These are phyloP conservation scores for Solanum hybrid DNA, from an alignment of 305 asterid species.

Conservation along the genomic window DNA sequence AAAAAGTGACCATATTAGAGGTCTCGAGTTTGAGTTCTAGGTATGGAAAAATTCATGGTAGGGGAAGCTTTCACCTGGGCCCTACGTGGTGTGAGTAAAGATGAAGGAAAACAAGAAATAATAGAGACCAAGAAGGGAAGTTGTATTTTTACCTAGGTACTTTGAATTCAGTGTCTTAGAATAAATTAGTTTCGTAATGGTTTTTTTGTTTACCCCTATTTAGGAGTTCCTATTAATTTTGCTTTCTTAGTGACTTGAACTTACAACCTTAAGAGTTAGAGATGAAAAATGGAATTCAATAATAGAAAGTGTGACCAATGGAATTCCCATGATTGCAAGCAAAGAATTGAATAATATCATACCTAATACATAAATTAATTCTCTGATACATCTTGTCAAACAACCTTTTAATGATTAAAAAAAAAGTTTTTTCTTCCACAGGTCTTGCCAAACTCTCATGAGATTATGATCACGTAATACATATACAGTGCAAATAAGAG, in stretches of 20 bases:
- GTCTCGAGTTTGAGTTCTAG: neutral
- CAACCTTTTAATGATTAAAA: neutral
- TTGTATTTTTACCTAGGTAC: neutral
- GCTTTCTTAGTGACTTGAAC: too few relatives aligned
- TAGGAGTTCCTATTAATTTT: neutral
- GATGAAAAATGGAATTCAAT: conserved; percentile 38
- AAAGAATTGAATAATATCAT: neutral
- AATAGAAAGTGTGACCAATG: conserved; percentile 34
- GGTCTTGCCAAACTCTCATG: too few relatives aligned
- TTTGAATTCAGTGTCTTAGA: neutral
- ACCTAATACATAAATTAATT: neutral
- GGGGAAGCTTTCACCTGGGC: neutral
- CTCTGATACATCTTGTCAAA: neutral
- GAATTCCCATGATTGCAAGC: conserved; percentile 40
- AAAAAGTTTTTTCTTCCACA: too few relatives aligned
- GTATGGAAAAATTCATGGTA: neutral
- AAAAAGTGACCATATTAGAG: neutral
- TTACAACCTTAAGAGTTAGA: neutral
- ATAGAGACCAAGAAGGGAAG: neutral
- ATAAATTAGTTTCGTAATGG: neutral
- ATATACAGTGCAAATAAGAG: too few relatives aligned
- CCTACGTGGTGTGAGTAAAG: neutral
- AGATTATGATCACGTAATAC: too few relatives aligned
- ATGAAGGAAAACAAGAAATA: neutral
- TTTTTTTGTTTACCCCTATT: neutral